phyloP scores from a whole-genome alignment of 2,329 filamentous ascomycete species.

The Rhynchosporium graminicola region DNA sequence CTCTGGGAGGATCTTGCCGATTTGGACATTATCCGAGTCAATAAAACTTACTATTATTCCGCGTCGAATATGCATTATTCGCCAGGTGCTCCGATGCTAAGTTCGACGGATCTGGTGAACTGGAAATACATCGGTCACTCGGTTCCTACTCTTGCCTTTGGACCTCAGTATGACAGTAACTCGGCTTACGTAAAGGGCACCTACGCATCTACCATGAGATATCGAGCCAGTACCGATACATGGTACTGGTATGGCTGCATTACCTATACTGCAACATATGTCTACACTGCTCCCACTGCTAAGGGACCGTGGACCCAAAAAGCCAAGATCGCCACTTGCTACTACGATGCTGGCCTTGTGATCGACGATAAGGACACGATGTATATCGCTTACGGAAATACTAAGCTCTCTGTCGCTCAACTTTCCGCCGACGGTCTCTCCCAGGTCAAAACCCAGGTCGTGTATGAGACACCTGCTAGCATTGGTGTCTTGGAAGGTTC shows the following conservation, averaged over 20 bases:
- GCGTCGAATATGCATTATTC: conserved; percentile 58
- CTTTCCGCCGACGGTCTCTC: conserved; percentile 51
- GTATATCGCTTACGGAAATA: conserved; percentile 57
- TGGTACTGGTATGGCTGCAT: conserved; percentile 63
- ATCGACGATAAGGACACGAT: conserved; percentile 60
- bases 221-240: conserved; percentile 49
- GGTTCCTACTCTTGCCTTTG: conserved; percentile 49
- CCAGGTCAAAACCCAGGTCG: conserved; percentile 47
- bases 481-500: conserved; percentile 50
- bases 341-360: conserved; percentile 59
- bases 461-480: conserved; percentile 46
- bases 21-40: conserved; percentile 53
- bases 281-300: conserved; percentile 51
- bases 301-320: conserved; percentile 48
- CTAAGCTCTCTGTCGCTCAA: conserved; percentile 52
- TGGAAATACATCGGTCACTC: conserved; percentile 51
- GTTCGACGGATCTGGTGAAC: conserved; percentile 56
- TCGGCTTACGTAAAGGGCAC: conserved; percentile 55
- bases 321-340: conserved; percentile 48
- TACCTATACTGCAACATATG: conserved; percentile 51
- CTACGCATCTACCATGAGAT: conserved; percentile 56
- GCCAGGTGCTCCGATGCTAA: conserved; percentile 56
- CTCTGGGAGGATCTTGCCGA: conserved; percentile 58
- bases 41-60: conserved; percentile 52
- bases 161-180: conserved; percentile 50